Evolutionary conservation across 768 basidiomycete species (phyloP).

Genomic region (Tricholoma terreum): DNA sequence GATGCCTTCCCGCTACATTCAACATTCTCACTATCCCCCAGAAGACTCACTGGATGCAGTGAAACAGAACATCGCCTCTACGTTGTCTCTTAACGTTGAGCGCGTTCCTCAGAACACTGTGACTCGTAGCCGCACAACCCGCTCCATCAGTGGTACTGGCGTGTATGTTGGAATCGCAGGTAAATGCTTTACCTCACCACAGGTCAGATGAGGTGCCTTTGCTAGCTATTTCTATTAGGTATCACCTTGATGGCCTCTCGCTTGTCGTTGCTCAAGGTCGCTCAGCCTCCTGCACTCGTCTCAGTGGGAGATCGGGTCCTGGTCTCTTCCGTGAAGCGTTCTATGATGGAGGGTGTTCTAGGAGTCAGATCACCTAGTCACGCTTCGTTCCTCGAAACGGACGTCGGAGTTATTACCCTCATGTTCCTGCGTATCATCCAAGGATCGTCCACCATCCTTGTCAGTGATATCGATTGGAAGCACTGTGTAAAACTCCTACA

Average conservation of each 20-base stretch:
- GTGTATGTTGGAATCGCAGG: slow-evolving; percentile 16
- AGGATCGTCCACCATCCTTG: slow-evolving; percentile 9
- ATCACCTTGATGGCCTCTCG: not conserved
- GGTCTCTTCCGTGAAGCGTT: not conserved
- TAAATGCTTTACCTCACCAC: not conserved
- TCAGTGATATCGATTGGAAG: slow-evolving; percentile 10
- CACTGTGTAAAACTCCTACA: slow-evolving; percentile 23
- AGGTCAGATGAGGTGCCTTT: not conserved
- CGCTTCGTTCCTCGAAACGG: slow-evolving; percentile 40
- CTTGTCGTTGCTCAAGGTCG: not conserved
- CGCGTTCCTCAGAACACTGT: not conserved
- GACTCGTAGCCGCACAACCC: not conserved
- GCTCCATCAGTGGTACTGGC: not conserved
- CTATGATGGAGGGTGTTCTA: not conserved
- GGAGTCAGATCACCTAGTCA: slow-evolving; percentile 15
- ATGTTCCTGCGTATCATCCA: slow-evolving; percentile 28
- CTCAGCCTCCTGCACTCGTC: not conserved
- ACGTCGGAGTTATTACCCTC: slow-evolving; percentile 36
- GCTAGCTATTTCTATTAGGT: not conserved
- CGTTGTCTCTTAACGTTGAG: slow-evolving; percentile 1
- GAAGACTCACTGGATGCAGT: slow-evolving; percentile 5
- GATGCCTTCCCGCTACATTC: slow-evolving; percentile 15
- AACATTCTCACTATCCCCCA: slow-evolving; percentile 7
- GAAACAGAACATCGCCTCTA: slow-evolving; percentile 4
- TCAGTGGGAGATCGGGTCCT: slow-evolving; percentile 4